Evolutionary conservation across 2,329 filamentous ascomycete genomes (phyloP), one percentile per base, ranked within the genome.

Genomic region (Sclerotinia trifoliorum): DNA sequence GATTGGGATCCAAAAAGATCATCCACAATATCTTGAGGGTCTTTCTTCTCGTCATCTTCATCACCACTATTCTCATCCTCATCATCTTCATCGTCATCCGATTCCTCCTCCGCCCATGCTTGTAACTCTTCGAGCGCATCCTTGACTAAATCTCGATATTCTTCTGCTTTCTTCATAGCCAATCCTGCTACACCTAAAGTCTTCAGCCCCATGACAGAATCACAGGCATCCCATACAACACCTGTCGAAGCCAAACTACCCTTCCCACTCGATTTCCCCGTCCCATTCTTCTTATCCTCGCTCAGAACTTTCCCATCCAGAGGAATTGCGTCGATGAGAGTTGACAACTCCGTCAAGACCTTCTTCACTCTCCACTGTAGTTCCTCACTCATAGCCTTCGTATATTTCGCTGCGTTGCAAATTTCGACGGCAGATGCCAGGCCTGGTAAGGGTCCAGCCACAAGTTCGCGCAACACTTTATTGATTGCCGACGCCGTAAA

Each of bases 91-190:
- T 87, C 88, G 0, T 87, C 87, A 3, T 87, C 85, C 0, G 85
- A 84, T 13, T 86, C 85, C 74, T 93, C 90, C 1, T 93, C 90
- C 26, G 89, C 88, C 93, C 94, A 97, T 74, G 94, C 92, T 77
- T 93, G 92, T 72, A 97, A 79, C 80, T 97, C 94, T 71, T 91
- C 87, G 73, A 96, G 86, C 0, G 93, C 90, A 80, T 97, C 94
- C 73, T 91, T 86, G 32, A 97, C 81, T 2, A 90, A 86, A 67
- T 91, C 91, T 52, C 88, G 83, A 79, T 90, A 92, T 77, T 93
- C 84, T 73, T 92, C 87, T 1, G 90, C 90, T 76, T 90, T 93
- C 72, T 85, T 83, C 0, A 90, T 83, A 58, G 94, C 84, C 68
- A 93, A 82, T 0, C 90, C 91, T 0, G 85, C 86, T 6, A 96